Conservation (phyloP, 768 basidiomycete genomes). For the Mycena alexandri region DNA sequence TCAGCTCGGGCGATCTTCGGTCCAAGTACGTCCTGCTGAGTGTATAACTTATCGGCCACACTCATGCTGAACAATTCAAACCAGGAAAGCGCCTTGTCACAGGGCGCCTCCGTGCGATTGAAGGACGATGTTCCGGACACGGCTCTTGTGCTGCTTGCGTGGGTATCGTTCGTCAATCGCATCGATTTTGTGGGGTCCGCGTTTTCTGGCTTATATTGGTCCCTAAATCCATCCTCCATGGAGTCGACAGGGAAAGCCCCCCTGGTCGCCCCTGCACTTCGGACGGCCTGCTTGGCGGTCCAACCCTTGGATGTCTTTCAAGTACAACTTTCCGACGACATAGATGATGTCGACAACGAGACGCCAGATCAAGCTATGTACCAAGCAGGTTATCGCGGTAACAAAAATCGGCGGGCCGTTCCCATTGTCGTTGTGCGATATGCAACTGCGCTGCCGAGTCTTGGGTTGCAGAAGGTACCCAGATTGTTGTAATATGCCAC, state of each 20-base stretch:
- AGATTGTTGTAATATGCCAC: background rate
- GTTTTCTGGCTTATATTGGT: constrained; percentile 1
- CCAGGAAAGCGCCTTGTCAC: constrained; percentile 22
- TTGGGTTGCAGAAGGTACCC: constrained; percentile 21
- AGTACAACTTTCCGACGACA: constrained; percentile 24
- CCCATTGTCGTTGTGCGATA: constrained; percentile 33
- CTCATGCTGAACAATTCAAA: background rate
- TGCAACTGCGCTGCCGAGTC: constrained; percentile 23
- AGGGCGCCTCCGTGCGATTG: constrained; percentile 30
- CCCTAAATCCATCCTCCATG: background rate
- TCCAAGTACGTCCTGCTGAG: constrained; percentile 7
- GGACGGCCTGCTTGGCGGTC: constrained; percentile 23
- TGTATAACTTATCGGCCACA: too few species aligned
- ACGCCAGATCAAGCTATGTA: constrained; percentile 6
- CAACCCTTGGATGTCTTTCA: constrained; percentile 29
- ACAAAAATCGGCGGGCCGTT: constrained; percentile 28
- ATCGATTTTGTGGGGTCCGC: background rate
- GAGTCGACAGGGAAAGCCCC: background rate
- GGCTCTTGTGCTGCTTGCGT: constrained; percentile 15
- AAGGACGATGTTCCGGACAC: constrained; percentile 17
- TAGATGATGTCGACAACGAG: constrained; percentile 24
- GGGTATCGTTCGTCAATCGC: background rate
- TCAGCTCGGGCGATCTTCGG: constrained; percentile 22
- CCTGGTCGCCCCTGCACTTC: background rate
- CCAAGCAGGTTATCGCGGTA: constrained; percentile 19